A percentile compares a stretch with the other conserved stretches of the same genome.
phyloP scores from a whole-genome alignment of 1,284 basidiomycete genomes.

The Wallemia mellicola region DNA sequence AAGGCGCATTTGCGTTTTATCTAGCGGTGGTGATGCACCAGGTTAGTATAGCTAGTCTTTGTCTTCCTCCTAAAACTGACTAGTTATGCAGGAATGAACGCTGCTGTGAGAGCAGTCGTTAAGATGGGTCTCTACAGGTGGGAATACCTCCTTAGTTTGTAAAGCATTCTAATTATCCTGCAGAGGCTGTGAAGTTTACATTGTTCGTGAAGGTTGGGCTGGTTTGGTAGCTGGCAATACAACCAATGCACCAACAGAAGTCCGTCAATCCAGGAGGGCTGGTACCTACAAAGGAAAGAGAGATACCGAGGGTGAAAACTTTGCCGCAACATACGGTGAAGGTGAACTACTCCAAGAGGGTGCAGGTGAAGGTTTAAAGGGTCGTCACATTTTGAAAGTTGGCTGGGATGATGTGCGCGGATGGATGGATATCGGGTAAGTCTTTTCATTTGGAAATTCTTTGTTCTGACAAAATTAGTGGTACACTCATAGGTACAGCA shows the following conservation, averaged over 20 bases:
- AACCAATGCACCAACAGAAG: conserved; percentile 16
- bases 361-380: conserved; percentile 59
- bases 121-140: conserved; percentile 66
- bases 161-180: neutral
- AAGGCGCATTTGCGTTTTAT: conserved; percentile 66
- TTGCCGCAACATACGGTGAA: conserved; percentile 38
- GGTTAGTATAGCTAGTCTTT: conserved; percentile 15
- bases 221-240: conserved; percentile 35
- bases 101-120: conserved; percentile 67
- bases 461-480: conserved; percentile 29
- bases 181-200: conserved; percentile 72
- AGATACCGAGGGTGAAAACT: neutral
- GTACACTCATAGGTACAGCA: conserved; percentile 84
- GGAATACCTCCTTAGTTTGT: conserved; percentile 9
- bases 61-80: too few species aligned
- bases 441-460: conserved; percentile 2
- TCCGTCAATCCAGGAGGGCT: neutral
- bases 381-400: conserved; percentile 76
- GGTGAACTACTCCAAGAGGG: conserved; percentile 68
- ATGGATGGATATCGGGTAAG: conserved; percentile 55
- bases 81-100: conserved; percentile 39
- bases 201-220: conserved; percentile 91
- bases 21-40: conserved; percentile 85
- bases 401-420: conserved; percentile 96
- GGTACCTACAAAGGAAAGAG: neutral